Evolutionary conservation across 148 eudicot genomes (phyloP), one percentile per base, ranked within the genome.

Genomic region (Hydrangea macrophylla): DNA sequence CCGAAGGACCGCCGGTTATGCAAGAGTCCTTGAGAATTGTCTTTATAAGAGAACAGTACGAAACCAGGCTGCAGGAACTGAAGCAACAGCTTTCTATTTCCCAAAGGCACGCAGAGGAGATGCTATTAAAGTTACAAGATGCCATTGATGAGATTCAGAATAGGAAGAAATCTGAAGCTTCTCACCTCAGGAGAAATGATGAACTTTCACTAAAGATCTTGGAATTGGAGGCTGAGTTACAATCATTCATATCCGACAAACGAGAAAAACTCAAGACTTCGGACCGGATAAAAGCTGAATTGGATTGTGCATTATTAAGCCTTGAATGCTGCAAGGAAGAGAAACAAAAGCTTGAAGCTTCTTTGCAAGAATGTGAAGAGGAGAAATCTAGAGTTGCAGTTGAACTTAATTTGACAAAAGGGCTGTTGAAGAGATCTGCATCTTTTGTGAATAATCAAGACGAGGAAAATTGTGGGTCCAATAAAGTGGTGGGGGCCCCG

Each of bases 251-350:
- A n/a, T 80, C 87, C 45, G 99, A 89, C 40, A 87, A 82, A 48
- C 85, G 90, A 69, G 96, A 92, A 64, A 86, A 68, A 76, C 58
- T 72, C 53, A 81, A 81, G 50, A 85, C 77, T 36, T 82, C 84
- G 73, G 97, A 94, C 62, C 79, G 88, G 35, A 67, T 84, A 57
- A 84, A 83, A 83, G 89, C 91, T 12, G 93, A 90, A 58, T 51
- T 94, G 72, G 99, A 94, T 68, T 94, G 99, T 78, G 87, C 96
- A 20, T 33, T 80, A 48, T 81, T 88, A 75, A 90, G 92, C 80
- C 83, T 91, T 58, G 97, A 90, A 73, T 94, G 96, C 65, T 94
- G 96, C 74, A 94, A 81, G 85, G 97, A 94, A 80, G 98, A 94
- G 80, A 94, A 94, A 62, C 83, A 84, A 73, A 86, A 76, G 85